Conservation (phyloP, 371 early-diverging fungal genomes). For the Batrachochytrium dendrobatidis region DNA sequence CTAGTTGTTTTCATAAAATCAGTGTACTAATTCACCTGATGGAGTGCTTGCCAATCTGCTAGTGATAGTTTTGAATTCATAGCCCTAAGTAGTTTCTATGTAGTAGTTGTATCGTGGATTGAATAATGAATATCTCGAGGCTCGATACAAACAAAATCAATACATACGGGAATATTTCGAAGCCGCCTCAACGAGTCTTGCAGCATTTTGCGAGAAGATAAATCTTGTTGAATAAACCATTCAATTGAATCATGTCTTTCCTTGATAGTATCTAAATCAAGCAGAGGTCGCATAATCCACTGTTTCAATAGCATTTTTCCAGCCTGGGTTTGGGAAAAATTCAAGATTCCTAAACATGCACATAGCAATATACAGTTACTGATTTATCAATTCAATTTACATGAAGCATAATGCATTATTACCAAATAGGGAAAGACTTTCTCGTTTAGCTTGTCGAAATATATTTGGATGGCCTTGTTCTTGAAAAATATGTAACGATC, state of each 20-base stretch:
- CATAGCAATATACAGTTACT: not conserved
- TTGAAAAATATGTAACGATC: conserved; percentile 62
- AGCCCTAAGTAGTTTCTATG: conserved; percentile 42
- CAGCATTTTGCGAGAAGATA: conserved; percentile 33
- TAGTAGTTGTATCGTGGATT: too few relatives aligned
- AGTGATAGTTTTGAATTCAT: conserved; percentile 45
- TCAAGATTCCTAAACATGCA: conserved; percentile 47
- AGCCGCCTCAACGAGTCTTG: conserved; percentile 43
- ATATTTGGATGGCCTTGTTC: conserved; percentile 60
- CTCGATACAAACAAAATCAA: too few relatives aligned
- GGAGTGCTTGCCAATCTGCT: conserved; percentile 61
- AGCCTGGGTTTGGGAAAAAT: conserved; percentile 51
- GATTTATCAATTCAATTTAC: not conserved
- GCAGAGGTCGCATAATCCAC: conserved; percentile 60
- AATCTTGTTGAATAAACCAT: conserved; percentile 38
- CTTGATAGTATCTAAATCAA: conserved; percentile 36
- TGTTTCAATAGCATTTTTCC: conserved; percentile 49
- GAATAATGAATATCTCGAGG: too few relatives aligned
- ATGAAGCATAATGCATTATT: conserved; percentile 4
- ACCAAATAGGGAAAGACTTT: conserved; percentile 65
- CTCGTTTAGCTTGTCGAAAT: conserved; percentile 48
- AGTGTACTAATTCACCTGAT: conserved; percentile 43
- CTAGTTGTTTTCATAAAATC: not conserved
- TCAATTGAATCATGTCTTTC: conserved; percentile 50
- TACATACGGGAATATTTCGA: conserved; percentile 51